A percentile compares a stretch with the other conserved stretches of the same genome.
phyloP scores from a whole-genome alignment of 202 grass and related monocot genomes.

The Carex sylvatica region DNA sequence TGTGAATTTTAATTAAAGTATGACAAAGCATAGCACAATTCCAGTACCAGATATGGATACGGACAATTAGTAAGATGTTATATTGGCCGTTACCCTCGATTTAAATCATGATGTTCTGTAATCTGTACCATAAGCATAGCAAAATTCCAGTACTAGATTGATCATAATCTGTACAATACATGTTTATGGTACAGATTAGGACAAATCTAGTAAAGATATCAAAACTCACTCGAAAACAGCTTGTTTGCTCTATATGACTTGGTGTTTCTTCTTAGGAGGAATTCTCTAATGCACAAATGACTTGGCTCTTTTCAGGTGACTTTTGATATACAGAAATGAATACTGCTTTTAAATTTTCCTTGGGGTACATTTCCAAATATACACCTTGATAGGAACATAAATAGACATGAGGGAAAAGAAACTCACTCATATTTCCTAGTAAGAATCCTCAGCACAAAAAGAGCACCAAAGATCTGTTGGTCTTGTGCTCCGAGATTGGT shows the following conservation, averaged over 20 bases:
- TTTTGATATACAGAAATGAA: not conserved
- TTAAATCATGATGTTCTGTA: not conserved
- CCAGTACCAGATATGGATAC: not conserved
- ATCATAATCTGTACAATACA: too few relatives aligned
- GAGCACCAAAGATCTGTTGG: conserved; percentile 81
- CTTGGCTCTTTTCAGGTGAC: not conserved
- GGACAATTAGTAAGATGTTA: not conserved
- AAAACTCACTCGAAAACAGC: not conserved
- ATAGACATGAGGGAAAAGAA: not conserved
- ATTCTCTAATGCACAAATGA: not conserved
- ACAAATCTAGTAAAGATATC: not conserved
- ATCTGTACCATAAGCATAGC: not conserved
- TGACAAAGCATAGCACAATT: not conserved
- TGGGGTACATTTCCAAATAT: not conserved
- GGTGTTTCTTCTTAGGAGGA: not conserved
- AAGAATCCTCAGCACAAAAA: conserved; percentile 88
- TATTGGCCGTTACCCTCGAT: not conserved
- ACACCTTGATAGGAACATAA: not conserved
- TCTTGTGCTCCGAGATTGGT: conserved; percentile 64
- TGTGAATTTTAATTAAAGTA: not conserved
- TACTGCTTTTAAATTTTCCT: not conserved
- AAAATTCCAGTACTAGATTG: too few relatives aligned
- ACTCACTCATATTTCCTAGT: conserved; percentile 95
- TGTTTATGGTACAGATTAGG: not conserved
- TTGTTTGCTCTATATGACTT: not conserved